Evolutionary conservation across 768 basidiomycete genomes (phyloP).

Genomic region (Boletus rubescentipes): DNA sequence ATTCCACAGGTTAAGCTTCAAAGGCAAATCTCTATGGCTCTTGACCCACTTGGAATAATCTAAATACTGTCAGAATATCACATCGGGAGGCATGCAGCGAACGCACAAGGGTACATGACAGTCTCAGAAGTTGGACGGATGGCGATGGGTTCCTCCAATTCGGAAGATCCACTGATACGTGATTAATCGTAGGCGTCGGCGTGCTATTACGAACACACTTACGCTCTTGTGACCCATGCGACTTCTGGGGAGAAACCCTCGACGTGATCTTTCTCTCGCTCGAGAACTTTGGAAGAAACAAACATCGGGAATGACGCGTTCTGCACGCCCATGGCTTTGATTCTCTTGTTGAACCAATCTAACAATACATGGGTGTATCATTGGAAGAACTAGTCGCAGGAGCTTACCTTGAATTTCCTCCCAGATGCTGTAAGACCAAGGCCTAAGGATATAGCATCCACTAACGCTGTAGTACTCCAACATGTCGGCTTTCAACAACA

Average conservation of each 20-base stretch:
- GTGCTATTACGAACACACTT: conserved; percentile 33
- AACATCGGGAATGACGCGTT: conserved; percentile 99
- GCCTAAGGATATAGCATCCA: conserved; percentile 97
- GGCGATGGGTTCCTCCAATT: conserved; percentile 95
- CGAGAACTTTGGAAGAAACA: conserved; percentile 86
- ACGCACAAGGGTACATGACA: conserved; percentile 96
- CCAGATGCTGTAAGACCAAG: conserved; percentile 98
- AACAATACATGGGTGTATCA: background rate
- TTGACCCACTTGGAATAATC: conserved; percentile 99
- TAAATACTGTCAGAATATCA: conserved; percentile 28
- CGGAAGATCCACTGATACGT: conserved; percentile 72
- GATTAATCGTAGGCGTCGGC: background rate
- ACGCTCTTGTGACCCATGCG: conserved; percentile 99
- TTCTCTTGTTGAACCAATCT: conserved; percentile 93
- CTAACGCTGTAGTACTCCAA: conserved; percentile 98
- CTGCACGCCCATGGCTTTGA: conserved; percentile 93
- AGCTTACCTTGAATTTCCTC: conserved; percentile 84
- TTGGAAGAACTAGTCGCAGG: background rate
- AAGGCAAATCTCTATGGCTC: conserved; percentile 92
- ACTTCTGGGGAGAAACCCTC: conserved; percentile 99
- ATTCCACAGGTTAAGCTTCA: conserved; percentile 99
- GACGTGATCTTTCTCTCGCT: conserved; percentile 97
- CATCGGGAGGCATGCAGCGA: background rate
- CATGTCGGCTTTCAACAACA: conserved; percentile 98
- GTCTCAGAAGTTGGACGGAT: conserved; percentile 99